A percentile compares a stretch with the other conserved stretches of the same genome.
These are phyloP conservation scores for Apophysomyces trapeziformis DNA, from an alignment of 371 early-diverging fungal genomes.

Conservation along the genomic window DNA sequence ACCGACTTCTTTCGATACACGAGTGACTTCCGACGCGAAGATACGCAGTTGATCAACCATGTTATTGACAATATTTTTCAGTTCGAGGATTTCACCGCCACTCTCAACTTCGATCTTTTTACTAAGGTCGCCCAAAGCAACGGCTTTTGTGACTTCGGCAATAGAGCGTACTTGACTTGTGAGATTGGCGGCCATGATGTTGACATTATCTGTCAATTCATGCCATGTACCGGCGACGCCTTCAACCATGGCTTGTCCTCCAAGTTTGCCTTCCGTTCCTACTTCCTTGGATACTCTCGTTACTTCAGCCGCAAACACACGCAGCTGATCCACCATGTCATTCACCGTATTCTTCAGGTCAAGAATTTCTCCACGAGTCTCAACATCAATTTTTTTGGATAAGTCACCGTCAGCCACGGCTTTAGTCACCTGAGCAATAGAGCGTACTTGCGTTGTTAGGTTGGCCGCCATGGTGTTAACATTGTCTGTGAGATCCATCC, in stretches of 20 bases:
- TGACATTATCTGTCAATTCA: constrained; percentile 58
- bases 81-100: constrained; percentile 63
- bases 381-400: constrained; percentile 40
- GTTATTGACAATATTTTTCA: constrained; percentile 70
- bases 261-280: constrained; percentile 56
- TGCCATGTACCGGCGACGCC: constrained; percentile 59
- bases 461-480: constrained; percentile 66
- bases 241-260: constrained; percentile 42
- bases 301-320: constrained; percentile 48
- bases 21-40: constrained; percentile 51
- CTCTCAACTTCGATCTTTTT: constrained; percentile 66
- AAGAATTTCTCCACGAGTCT: constrained; percentile 42
- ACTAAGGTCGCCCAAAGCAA: constrained; percentile 62
- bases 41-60: constrained; percentile 55
- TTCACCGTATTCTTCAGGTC: constrained; percentile 45
- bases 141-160: constrained; percentile 60
- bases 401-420: constrained; percentile 60
- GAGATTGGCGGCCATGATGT: constrained; percentile 55
- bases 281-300: constrained; percentile 50
- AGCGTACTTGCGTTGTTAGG: constrained; percentile 58
- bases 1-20: constrained; percentile 43
- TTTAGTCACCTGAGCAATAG: constrained; percentile 59
- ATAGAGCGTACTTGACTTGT: constrained; percentile 60
- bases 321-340: constrained; percentile 54
- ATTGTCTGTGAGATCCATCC: constrained; percentile 65